Percentiles rank a stretch among this genome's conserved stretches.
Evolutionary conservation across 371 early-diverging fungal genomes (phyloP).

Genomic region (Amoeboaphelidium occidentale): DNA sequence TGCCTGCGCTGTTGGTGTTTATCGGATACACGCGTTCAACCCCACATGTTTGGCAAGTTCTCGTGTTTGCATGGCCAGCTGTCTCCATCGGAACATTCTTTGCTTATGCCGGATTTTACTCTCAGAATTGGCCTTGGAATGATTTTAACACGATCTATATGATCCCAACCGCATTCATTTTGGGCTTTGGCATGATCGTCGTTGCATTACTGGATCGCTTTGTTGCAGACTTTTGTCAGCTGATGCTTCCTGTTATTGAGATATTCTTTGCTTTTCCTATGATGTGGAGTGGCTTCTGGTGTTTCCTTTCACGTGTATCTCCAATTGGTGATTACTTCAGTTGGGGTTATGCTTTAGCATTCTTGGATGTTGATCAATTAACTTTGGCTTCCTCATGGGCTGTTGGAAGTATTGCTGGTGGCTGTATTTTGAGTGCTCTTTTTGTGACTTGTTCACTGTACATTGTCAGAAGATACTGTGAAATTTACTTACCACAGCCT

Average conservation of each 20-base stretch:
- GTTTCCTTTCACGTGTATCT: not conserved
- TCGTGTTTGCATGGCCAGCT: not conserved
- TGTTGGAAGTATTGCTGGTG: not conserved
- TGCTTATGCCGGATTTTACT: not conserved
- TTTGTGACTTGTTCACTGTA: not conserved
- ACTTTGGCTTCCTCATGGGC: not conserved
- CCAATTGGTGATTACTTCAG: not conserved
- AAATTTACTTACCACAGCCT: too few relatives aligned
- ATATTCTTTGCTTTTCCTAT: not conserved
- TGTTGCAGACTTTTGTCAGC: not conserved
- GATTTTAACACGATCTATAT: not conserved
- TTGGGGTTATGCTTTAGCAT: not conserved
- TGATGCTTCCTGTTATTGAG: not conserved
- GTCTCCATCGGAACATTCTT: not conserved
- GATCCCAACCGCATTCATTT: not conserved
- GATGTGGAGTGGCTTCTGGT: not conserved
- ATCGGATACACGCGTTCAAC: not conserved
- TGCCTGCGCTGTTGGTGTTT: not conserved
- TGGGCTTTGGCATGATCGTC: not conserved
- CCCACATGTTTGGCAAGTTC: not conserved
- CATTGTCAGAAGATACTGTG: not conserved
- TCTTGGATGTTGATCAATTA: not conserved
- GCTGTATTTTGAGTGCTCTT: not conserved
- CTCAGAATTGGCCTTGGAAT: not conserved
- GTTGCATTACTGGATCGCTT: not conserved